These are phyloP conservation scores for Myxozyma monticola DNA, from an alignment of 805 yeast genomes.

Conservation along the genomic window DNA sequence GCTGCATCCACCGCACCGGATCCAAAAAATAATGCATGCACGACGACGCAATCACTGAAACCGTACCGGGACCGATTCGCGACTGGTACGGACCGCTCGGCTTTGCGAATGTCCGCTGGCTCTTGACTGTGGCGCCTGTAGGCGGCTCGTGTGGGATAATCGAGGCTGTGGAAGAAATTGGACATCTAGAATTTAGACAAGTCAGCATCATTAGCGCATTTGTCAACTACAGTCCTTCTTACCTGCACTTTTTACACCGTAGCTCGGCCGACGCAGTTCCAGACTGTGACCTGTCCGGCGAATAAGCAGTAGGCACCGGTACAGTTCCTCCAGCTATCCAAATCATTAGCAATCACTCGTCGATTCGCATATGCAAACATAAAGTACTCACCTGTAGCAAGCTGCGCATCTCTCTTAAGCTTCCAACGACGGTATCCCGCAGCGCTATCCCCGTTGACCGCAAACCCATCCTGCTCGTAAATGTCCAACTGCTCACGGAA, in stretches of 20 bases:
- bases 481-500: slow-evolving; percentile 71
- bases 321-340: slow-evolving; percentile 31
- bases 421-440: slow-evolving; percentile 45
- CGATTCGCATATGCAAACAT: background rate
- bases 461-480: slow-evolving; percentile 50
- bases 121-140: background rate
- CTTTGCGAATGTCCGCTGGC: background rate
- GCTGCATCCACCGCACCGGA: slow-evolving; percentile 90
- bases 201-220: background rate
- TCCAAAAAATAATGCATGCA: slow-evolving; percentile 89
- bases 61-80: slow-evolving; percentile 25
- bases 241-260: slow-evolving; percentile 83
- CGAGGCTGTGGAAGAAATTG: slow-evolving; percentile 60
- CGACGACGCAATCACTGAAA: slow-evolving; percentile 31
- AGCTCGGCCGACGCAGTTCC: slow-evolving; percentile 36
- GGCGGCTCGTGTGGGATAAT: slow-evolving; percentile 55
- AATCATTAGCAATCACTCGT: no score
- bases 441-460: slow-evolving; percentile 33
- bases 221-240: slow-evolving; percentile 26
- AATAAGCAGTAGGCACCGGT: slow-evolving; percentile 41
- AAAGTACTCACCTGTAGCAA: slow-evolving; percentile 41
- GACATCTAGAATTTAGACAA: slow-evolving; percentile 53
- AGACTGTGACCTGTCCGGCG: slow-evolving; percentile 41
- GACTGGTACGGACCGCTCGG: slow-evolving; percentile 9
- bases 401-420: slow-evolving; percentile 37